Percentiles rank a stretch among this genome's conserved stretches.
Evolutionary conservation across 805 yeast species (phyloP).

Genomic region (Yamadazyma endophytica): DNA sequence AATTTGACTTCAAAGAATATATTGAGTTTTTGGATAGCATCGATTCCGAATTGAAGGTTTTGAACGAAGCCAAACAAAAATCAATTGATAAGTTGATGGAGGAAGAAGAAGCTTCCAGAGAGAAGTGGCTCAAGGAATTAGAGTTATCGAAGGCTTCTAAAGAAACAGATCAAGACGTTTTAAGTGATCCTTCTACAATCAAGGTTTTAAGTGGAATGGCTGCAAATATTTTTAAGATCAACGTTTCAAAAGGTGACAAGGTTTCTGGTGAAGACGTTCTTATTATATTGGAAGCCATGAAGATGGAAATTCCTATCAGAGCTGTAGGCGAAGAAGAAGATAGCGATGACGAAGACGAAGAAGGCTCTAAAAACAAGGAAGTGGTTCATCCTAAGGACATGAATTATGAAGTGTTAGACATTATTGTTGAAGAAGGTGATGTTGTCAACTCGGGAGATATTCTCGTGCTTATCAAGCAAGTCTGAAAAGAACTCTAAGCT

Average conservation of each 20-base stretch:
- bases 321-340: constrained; percentile 12
- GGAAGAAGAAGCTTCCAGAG: constrained; percentile 15
- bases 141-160: constrained; percentile 16
- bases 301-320: constrained; percentile 29
- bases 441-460: constrained; percentile 25
- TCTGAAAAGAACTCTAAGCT: neutral
- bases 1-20: constrained; percentile 29
- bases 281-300: constrained; percentile 30
- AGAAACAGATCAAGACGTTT: constrained; percentile 7
- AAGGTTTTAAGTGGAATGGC: constrained; percentile 24
- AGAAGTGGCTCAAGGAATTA: constrained; percentile 19
- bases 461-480: constrained; percentile 6
- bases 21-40: constrained; percentile 20
- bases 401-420: constrained; percentile 17
- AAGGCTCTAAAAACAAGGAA: constrained; percentile 1
- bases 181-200: constrained; percentile 18
- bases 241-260: constrained; percentile 16
- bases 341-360: constrained; percentile 13
- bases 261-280: constrained; percentile 15
- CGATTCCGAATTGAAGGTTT: constrained; percentile 17
- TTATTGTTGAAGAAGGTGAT: constrained; percentile 27
- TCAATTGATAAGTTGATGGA: constrained; percentile 10
- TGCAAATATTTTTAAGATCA: constrained; percentile 28
- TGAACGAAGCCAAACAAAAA: constrained; percentile 10
- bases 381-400: neutral